Evolutionary conservation across 208 protist genomes (phyloP).

Genomic region (Entamoeba invadens): DNA sequence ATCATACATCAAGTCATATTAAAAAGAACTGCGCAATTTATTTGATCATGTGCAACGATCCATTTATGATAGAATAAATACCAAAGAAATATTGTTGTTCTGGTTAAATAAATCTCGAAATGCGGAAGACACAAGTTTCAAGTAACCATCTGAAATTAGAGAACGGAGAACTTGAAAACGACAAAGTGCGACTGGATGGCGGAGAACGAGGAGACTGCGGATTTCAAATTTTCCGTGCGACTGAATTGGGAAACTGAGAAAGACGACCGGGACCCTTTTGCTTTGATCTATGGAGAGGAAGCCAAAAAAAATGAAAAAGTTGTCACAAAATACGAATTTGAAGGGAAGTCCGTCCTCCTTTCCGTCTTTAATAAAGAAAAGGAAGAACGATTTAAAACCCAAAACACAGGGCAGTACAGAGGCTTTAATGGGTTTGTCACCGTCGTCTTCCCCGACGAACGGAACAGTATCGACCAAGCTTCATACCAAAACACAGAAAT

Average conservation of each 20-base stretch:
- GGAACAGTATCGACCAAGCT: neutral
- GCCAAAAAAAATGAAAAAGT: neutral
- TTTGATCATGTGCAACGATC: no score
- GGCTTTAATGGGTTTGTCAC: neutral
- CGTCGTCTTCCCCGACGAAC: neutral
- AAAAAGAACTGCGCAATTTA: no score
- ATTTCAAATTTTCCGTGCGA: neutral
- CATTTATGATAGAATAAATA: no score
- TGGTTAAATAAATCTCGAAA: neutral
- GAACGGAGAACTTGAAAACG: no score
- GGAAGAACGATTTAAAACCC: neutral
- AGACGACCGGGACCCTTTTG: neutral
- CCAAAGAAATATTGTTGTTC: neutral
- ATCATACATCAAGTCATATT: no score
- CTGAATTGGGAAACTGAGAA: neutral
- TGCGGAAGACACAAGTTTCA: neutral
- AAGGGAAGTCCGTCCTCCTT: neutral
- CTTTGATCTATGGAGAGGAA: neutral
- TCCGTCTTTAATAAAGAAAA: neutral
- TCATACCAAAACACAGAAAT: neutral
- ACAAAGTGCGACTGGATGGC: no score
- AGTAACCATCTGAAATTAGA: neutral
- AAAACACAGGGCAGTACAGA: neutral
- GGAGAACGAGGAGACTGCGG: no score
- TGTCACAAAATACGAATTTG: neutral